These are phyloP conservation scores for Sporothrix humicola DNA, from an alignment of 2,329 filamentous ascomycete genomes.

Conservation along the genomic window DNA sequence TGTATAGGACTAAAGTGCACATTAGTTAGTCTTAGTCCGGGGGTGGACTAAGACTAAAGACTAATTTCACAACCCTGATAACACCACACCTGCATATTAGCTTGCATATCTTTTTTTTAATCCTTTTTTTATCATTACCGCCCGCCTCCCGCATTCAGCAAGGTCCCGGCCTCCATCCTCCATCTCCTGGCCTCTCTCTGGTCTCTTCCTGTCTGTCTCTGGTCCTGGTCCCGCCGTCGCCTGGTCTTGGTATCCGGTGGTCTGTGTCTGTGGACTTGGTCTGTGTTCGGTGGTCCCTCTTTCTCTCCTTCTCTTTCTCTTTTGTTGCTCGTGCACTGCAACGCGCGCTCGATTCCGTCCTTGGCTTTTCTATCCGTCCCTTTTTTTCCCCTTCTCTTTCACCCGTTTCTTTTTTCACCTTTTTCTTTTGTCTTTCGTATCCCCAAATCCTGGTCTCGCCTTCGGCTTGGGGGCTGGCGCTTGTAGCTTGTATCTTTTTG, in stretches of 20 bases:
- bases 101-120: constrained; percentile 28
- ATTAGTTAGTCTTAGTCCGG: too few relatives aligned
- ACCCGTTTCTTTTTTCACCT: not conserved
- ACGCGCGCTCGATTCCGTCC: constrained; percentile 15
- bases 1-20: too few relatives aligned
- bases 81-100: constrained; percentile 33
- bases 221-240: not conserved
- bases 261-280: constrained; percentile 20
- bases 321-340: constrained; percentile 13
- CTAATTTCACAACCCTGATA: too few relatives aligned
- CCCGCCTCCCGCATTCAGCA: constrained; percentile 30
- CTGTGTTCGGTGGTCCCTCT: constrained; percentile 23
- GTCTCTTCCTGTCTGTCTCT: not conserved
- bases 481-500: too few relatives aligned
- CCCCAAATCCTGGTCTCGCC: not conserved
- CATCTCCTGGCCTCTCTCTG: constrained; percentile 9
- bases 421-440: not conserved
- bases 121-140: constrained; percentile 17
- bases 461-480: not conserved
- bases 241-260: not conserved
- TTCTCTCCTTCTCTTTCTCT: not conserved
- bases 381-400: not conserved
- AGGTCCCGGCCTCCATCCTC: constrained; percentile 23
- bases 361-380: constrained; percentile 1
- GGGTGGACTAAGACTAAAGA: too few relatives aligned